Percentiles rank a stretch among this genome's conserved stretches.
phyloP scores from a whole-genome alignment of 768 basidiomycete genomes.

The Russula emetica region DNA sequence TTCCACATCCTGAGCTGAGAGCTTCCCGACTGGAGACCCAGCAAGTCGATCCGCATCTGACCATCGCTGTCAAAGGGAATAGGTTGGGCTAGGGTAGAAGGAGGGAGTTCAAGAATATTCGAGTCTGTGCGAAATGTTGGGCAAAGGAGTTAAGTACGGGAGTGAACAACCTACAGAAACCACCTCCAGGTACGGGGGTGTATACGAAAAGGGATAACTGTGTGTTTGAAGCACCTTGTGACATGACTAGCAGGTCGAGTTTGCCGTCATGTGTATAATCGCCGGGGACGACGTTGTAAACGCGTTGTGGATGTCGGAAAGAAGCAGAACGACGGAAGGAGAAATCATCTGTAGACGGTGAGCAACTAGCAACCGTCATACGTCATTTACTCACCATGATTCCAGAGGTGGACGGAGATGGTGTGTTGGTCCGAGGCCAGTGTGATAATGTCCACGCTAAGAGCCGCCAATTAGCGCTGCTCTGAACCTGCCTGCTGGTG shows the following conservation, averaged over 20 bases:
- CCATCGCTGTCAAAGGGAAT: conserved; percentile 85
- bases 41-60: conserved; percentile 82
- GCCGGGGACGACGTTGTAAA: conserved; percentile 84
- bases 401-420: conserved; percentile 76
- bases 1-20: conserved; percentile 65
- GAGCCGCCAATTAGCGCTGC: neutral
- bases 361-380: neutral
- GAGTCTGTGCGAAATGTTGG: conserved; percentile 25
- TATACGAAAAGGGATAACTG: conserved; percentile 70
- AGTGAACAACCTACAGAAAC: conserved; percentile 52
- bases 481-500: neutral
- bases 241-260: conserved; percentile 88
- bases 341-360: conserved; percentile 49
- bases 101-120: conserved; percentile 47
- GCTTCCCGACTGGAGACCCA: conserved; percentile 51
- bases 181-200: conserved; percentile 54
- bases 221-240: conserved; percentile 44
- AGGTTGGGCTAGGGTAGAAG: conserved; percentile 73
- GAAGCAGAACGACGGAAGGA: conserved; percentile 47
- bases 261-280: conserved; percentile 92
- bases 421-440: conserved; percentile 72
- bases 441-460: conserved; percentile 76
- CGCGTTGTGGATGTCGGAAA: conserved; percentile 51
- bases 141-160: neutral
- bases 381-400: conserved; percentile 54